Conservation (phyloP, 805 yeast genomes). For the Suhomyces sp. region DNA sequence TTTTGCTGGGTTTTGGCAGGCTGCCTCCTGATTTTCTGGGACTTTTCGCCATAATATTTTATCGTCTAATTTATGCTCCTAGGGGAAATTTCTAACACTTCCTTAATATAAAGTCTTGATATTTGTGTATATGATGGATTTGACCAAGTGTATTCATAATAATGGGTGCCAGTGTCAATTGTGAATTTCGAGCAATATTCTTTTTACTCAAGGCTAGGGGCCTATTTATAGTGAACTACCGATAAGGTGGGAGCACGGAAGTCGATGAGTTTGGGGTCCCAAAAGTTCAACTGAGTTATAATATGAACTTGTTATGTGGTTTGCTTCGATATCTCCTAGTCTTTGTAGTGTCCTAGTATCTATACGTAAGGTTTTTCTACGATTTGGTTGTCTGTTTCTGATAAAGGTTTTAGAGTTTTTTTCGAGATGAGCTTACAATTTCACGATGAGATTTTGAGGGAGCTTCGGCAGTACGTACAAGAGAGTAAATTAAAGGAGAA, state of each 20-base stretch:
- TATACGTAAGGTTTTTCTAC: neutral
- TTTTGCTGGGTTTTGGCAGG: constrained; percentile 6
- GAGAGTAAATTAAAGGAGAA: neutral
- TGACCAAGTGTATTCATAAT: neutral
- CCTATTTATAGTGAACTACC: neutral
- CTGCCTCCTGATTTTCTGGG: constrained; percentile 22
- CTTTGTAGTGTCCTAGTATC: neutral
- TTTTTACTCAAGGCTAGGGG: neutral
- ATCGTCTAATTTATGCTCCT: neutral
- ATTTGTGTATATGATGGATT: constrained; percentile 2
- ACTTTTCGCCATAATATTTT: constrained; percentile 29
- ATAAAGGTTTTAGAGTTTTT: neutral
- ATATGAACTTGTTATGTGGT: neutral
- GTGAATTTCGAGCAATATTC: neutral
- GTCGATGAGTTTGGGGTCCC: neutral
- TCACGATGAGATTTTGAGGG: neutral
- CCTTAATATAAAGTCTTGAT: constrained; percentile 1
- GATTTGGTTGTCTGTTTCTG: neutral
- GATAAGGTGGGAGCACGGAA: neutral
- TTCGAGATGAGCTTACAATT: constrained; percentile 2
- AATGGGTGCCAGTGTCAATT: neutral
- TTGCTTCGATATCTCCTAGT: neutral
- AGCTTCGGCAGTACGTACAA: neutral
- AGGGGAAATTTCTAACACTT: neutral
- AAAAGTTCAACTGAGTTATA: neutral